Conservation (phyloP, 768 basidiomycete genomes). For the Calocybe gangraenosa region DNA sequence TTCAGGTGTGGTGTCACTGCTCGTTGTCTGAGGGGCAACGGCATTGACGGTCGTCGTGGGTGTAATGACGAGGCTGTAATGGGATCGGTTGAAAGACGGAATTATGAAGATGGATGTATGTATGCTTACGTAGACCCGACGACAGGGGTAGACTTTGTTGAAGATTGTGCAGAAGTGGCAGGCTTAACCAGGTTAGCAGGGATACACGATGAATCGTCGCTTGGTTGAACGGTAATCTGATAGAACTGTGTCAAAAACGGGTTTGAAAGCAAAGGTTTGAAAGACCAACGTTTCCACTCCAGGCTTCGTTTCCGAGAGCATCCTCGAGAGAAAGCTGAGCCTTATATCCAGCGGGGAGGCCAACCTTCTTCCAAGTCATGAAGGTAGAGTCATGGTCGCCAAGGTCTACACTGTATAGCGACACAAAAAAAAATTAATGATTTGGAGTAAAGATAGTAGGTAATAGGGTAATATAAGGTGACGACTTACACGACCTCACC, state of each 20-base stretch:
- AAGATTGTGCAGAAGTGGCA: slow-evolving; percentile 15
- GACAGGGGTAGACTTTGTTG: slow-evolving; percentile 13
- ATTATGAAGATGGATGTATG: neutral
- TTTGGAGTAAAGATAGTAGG: neutral
- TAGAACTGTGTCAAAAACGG: slow-evolving; percentile 3
- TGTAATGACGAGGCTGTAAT: slow-evolving; percentile 22
- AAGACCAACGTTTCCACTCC: slow-evolving; percentile 46
- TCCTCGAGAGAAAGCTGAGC: slow-evolving; percentile 55
- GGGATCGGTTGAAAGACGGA: neutral
- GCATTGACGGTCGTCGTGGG: slow-evolving; percentile 15
- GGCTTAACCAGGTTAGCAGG: slow-evolving; percentile 13
- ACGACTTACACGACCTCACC: slow-evolving; percentile 51
- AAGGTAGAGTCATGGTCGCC: slow-evolving; percentile 46
- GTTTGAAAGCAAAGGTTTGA: slow-evolving; percentile 10
- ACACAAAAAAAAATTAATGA: slow-evolving; percentile 2
- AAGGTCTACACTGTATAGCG: slow-evolving; percentile 47
- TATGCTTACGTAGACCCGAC: slow-evolving; percentile 18
- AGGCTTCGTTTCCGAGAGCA: slow-evolving; percentile 52
- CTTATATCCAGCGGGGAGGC: slow-evolving; percentile 42
- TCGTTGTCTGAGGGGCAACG: slow-evolving; percentile 5
- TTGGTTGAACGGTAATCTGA: slow-evolving; percentile 36
- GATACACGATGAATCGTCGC: slow-evolving; percentile 37
- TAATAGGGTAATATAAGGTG: neutral
- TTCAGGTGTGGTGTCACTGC: slow-evolving; percentile 6
- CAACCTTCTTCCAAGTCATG: slow-evolving; percentile 38